Evolutionary conservation across 2,329 filamentous ascomycete genomes (phyloP), one percentile per base, ranked within the genome.

Genomic region (Pseudogymnoascus sp.): DNA sequence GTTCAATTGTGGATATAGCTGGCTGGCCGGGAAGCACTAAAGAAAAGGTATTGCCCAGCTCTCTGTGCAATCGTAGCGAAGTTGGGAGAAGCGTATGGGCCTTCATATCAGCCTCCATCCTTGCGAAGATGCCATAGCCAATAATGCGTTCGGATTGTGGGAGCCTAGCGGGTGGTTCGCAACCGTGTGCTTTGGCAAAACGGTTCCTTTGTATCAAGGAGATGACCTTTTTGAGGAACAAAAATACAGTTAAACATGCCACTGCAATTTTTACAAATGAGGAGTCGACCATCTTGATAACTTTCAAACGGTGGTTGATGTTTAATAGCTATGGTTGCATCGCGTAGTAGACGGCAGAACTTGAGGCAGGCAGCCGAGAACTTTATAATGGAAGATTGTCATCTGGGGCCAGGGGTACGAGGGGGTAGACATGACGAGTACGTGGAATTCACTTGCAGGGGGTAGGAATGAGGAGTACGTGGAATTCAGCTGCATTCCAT

Each of bases 121-220:
- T 63, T 33, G 61, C 63, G 29, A 67, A 71, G 2, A 71, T 52
- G 0, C 61, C 63, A 37, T 65, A 68, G 4, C 72, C 72, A 8
- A 74, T 64, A 21, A 73, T 68, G 2, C 67, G 66, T 60, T 74
- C 72, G 4, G 60, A 55, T 61, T 74, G 72, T 4, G 68, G 69
- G 4, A 72, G 19, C 38, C 26, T 61, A 21, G 16, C 26, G 12
- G 64, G 66, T 14, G 70, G 66, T 61, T 72, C 63, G 63, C 72
- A 73, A 26, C 70, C 69, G 61, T 70, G 65, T 38, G 66, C 62
- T 55, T 62, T 67, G 61, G 68, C 68, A 62, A 71, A 70, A 14
- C 64, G 62, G 7, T 52, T 6, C 16, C 49, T 33, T 14, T 55
- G 49, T 12, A 55, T 21, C 6, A 7, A 7, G 29, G 49, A 12